Evolutionary conservation across 208 protist species (phyloP), one percentile per base, ranked within the genome.

Genomic region (Trypanosoma scelopori): DNA sequence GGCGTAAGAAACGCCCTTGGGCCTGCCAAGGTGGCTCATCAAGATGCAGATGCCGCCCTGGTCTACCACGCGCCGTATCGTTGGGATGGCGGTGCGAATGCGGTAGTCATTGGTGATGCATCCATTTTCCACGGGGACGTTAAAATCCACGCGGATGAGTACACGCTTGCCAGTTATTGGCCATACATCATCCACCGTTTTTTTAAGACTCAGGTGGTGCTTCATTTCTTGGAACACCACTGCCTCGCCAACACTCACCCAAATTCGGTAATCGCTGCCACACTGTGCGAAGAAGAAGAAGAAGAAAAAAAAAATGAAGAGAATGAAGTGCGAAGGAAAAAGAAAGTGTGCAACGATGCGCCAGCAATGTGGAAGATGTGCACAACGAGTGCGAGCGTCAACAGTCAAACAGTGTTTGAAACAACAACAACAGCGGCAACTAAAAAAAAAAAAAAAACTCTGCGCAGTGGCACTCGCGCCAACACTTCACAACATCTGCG

Each of bases 1-100:
- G 25, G 79, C 65, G 55, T 77, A 80, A 56, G 85, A 80, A 13
- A 92, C 66, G 39, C 98, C 98, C 50, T 95, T 97, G 5, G 98
- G 98, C 23, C 98, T 82, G 35, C 99, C 99, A 9, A 99, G 87
- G 74, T 99, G 98, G 73, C 87, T 97, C 72, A 99, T 91, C 12
- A 99, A 76, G 23, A 93, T 77, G 67, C 87, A 95, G 45, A 89
- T 93, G 28, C 87, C 81, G 16, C 89, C 91, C 28, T 97, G 78
- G n/a, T 98, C 97, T 11, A 98, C 76, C 42, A 97, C 82, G 47
- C 98, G 93, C 15, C 95, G 82, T 52, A 99, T 96, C 0, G 98
- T 99, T 15, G 98, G 97, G 39, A 99, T 58, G 13, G 97, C 80
- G 7, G 86, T 77, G n/a, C 87, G 94, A 53, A 99, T 99, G 67